A percentile compares a stretch with the other conserved stretches of the same genome.
Conservation (phyloP, 139 green algal species). For the Marvania coccoides region DNA sequence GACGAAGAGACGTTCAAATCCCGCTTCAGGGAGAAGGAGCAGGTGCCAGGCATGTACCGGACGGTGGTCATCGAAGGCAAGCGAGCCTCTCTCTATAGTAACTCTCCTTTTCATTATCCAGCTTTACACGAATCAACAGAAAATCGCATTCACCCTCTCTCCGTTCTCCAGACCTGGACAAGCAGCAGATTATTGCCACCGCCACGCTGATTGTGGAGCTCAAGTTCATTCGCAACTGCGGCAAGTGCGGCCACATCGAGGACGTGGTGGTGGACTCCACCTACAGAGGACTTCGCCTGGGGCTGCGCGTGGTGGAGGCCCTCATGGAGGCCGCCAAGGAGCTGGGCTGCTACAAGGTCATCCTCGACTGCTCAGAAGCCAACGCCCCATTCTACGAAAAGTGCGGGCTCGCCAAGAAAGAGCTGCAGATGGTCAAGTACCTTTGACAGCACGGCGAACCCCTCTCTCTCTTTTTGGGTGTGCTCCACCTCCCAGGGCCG, state of each 20-base stretch:
- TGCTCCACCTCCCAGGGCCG: no score
- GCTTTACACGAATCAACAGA: no score
- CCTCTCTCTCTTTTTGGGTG: no score
- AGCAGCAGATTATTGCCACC: constrained; percentile 56
- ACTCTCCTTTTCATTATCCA: no score
- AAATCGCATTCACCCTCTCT: no score
- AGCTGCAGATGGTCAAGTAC: constrained; percentile 86
- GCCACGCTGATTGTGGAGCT: constrained; percentile 74
- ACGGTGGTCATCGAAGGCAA: constrained; percentile 54
- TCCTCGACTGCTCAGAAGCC: constrained; percentile 87
- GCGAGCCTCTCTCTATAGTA: no score
- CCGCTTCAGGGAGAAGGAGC: constrained; percentile 21
- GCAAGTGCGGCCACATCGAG: constrained; percentile 82
- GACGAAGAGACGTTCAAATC: constrained; percentile 38
- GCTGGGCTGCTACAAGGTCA: constrained; percentile 89
- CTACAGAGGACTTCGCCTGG: constrained; percentile 62
- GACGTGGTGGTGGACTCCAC: constrained; percentile 82
- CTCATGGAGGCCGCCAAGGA: constrained; percentile 33
- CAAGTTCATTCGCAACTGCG: constrained; percentile 83
- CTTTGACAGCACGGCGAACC: constrained; percentile 13
- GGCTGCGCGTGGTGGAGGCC: constrained; percentile 62
- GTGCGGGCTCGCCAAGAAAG: constrained; percentile 75
- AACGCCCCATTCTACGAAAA: constrained; percentile 91
- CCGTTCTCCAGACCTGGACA: constrained; percentile 23
- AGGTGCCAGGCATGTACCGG: constrained; percentile 31